phyloP scores from a whole-genome alignment of 2,329 filamentous ascomycete genomes.

The Hansfordia pulvinata region DNA sequence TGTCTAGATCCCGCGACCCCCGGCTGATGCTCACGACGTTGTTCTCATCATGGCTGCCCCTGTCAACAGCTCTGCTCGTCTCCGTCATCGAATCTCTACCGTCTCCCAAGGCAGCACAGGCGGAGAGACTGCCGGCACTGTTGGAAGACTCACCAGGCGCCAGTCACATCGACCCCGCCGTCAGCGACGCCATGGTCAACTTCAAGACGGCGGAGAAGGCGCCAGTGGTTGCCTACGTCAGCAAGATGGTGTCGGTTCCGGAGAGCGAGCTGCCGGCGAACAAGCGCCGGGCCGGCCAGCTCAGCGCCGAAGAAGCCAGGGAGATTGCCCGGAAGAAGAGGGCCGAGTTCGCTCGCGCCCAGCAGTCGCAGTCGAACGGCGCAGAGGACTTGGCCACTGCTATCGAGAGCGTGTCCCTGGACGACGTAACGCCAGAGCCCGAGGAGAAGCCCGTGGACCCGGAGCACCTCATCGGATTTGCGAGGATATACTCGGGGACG shows the following conservation, averaged over 20 bases:
- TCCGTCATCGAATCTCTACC: conserved; percentile 90
- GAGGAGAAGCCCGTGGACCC: conserved; percentile 52
- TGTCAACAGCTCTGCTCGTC: conserved; percentile 85
- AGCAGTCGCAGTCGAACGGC: conserved; percentile 42
- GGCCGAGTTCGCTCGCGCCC: conserved; percentile 72
- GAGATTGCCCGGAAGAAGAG: conserved; percentile 81
- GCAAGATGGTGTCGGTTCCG: conserved; percentile 94
- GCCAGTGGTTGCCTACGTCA: conserved; percentile 87
- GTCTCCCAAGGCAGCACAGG: conserved; percentile 69
- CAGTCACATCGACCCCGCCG: conserved; percentile 49
- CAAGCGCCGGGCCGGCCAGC: conserved; percentile 54
- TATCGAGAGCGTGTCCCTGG: conserved; percentile 46
- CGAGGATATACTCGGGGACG: conserved; percentile 82
- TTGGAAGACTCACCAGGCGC: conserved; percentile 69
- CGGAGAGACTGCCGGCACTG: conserved; percentile 63
- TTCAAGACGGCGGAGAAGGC: conserved; percentile 60
- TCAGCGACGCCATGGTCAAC: conserved; percentile 70
- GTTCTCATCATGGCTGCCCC: conserved; percentile 79
- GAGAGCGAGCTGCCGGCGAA: conserved; percentile 87
- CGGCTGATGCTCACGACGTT: conserved; percentile 73
- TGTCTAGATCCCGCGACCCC: conserved; percentile 73
- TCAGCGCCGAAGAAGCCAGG: conserved; percentile 81
- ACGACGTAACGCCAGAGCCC: conserved; percentile 31
- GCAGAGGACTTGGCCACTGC: conserved; percentile 44
- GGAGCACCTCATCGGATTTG: conserved; percentile 90